Base-by-base conservation (phyloP, 352 stramenopile species). In the Pythium dissimile region DNA sequence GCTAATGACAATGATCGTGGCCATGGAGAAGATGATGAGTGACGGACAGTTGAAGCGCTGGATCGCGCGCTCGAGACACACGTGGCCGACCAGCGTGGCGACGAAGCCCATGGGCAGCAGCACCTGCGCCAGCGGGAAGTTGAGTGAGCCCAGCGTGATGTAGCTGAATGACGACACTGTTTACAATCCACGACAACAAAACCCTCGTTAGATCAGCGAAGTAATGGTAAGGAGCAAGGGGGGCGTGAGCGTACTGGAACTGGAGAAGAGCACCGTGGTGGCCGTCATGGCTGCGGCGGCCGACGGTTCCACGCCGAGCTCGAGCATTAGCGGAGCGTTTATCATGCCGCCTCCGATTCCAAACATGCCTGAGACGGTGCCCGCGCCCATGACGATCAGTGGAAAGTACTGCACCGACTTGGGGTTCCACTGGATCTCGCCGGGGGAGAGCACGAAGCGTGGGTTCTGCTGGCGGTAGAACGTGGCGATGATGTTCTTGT, bases 291-390 rank as follows among this genome's bases (percentile, higher is more conserved):
- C 94, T 2, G 87, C 95, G 8, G 89, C 81, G 73, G 88, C 76
- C 1, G 75, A 67, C 9, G 85, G 77, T 11, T 92, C 71, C 13
- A 98, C 76, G 43, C 92, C 93, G 59, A 98, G 90, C 45, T 97
- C 87, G 3, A 98, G 80, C 79, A 99, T 94, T 18, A 98, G 62
- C 2, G 95, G 95, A 1, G 88, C 94, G 54, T 97, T 98, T 43
- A 99, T 88, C 54, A 98, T 98, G 18, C 94, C 96, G 43, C 95
- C 96, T 3, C 94, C 95, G 23, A 98, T 89, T 13, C 94, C 96
- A 70, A 99, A 98, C 83, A 98, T 92, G 12, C 94, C 94, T 1
- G 92, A 89, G 56, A 97, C 88, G 21, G 97, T 79, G 18, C 94
- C 96, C 21, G 94, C 94, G 8, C 93, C 69, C 50, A 95, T 80